Percentiles rank a stretch among this genome's conserved stretches.
These are phyloP conservation scores for Neoboletus brunneissimus DNA, from an alignment of 768 basidiomycete species.

Conservation along the genomic window DNA sequence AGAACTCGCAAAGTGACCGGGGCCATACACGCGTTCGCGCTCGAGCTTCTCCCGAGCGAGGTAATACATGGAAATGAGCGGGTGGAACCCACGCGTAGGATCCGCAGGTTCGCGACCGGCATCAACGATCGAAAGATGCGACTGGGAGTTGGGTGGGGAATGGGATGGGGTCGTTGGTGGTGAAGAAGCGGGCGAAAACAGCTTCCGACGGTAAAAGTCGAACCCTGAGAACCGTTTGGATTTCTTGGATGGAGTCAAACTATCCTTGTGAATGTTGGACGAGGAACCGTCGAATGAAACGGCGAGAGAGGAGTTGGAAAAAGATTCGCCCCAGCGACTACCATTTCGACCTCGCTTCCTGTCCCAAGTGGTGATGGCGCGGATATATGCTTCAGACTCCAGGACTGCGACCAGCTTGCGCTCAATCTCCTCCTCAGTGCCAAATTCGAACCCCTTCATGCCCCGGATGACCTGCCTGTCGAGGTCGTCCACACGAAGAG, in stretches of 20 bases:
- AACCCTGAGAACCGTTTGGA: conserved; percentile 91
- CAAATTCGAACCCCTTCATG: conserved; percentile 98
- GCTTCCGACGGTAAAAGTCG: conserved; percentile 88
- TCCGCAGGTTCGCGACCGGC: conserved; percentile 56
- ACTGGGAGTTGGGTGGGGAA: conserved; percentile 61
- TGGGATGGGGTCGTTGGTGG: conserved; percentile 53
- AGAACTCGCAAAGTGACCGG: conserved; percentile 90
- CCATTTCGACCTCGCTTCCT: conserved; percentile 53
- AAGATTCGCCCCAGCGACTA: conserved; percentile 47
- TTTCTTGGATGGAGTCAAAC: conserved; percentile 52
- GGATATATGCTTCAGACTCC: conserved; percentile 71
- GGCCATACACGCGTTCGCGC: conserved; percentile 89
- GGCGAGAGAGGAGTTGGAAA: conserved; percentile 69
- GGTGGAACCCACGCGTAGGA: conserved; percentile 92
- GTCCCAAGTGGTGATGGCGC: conserved; percentile 78
- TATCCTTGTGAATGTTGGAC: conserved; percentile 41
- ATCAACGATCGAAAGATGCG: conserved; percentile 51
- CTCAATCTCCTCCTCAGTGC: conserved; percentile 83
- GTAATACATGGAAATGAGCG: conserved; percentile 94
- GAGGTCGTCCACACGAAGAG: conserved; percentile 83
- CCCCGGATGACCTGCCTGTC: conserved; percentile 81
- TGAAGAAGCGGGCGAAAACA: conserved; percentile 60
- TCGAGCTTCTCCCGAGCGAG: conserved; percentile 95
- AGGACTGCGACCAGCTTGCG: conserved; percentile 68
- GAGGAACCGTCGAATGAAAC: conserved; percentile 55